A percentile compares a stretch with the other conserved stretches of the same genome.
Conservation (phyloP, 345 rosid genomes). For the Jatropha curcas region DNA sequence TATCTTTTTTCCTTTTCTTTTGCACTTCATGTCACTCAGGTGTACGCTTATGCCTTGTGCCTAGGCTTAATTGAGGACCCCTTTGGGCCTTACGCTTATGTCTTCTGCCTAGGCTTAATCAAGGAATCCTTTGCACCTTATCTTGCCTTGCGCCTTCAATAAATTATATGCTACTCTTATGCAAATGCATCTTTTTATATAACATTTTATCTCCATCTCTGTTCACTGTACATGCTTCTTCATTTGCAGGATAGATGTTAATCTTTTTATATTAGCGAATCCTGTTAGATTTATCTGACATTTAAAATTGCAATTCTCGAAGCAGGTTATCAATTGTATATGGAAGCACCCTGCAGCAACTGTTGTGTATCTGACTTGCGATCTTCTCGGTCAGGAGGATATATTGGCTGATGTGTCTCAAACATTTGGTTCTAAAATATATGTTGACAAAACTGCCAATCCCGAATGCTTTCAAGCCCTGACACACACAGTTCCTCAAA, state of each 20-base stretch:
- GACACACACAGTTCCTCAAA: constrained; percentile 52
- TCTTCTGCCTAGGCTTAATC: too few species aligned
- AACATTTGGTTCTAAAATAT: constrained; percentile 82
- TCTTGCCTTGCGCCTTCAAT: too few species aligned
- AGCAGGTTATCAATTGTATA: constrained; percentile 74
- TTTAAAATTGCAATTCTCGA: constrained; percentile 16
- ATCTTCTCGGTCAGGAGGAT: constrained; percentile 87
- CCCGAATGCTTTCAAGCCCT: constrained; percentile 50
- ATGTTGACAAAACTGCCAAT: constrained; percentile 54
- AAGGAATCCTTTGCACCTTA: too few species aligned
- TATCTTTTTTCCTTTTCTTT: too few species aligned
- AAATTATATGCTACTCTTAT: too few species aligned
- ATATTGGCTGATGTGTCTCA: constrained; percentile 49
- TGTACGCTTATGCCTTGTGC: too few species aligned
- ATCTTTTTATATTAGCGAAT: neutral
- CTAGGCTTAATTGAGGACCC: too few species aligned
- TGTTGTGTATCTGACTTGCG: constrained; percentile 67
- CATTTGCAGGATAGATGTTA: neutral
- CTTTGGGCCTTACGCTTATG: too few species aligned
- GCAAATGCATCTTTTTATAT: neutral
- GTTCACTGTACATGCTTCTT: neutral
- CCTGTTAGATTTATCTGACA: neutral
- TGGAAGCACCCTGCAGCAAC: constrained; percentile 80
- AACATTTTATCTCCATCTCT: neutral
- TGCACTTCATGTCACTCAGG: too few species aligned